phyloP scores from a whole-genome alignment of 2,329 filamentous ascomycete genomes.

The Colletotrichum aenigma region DNA sequence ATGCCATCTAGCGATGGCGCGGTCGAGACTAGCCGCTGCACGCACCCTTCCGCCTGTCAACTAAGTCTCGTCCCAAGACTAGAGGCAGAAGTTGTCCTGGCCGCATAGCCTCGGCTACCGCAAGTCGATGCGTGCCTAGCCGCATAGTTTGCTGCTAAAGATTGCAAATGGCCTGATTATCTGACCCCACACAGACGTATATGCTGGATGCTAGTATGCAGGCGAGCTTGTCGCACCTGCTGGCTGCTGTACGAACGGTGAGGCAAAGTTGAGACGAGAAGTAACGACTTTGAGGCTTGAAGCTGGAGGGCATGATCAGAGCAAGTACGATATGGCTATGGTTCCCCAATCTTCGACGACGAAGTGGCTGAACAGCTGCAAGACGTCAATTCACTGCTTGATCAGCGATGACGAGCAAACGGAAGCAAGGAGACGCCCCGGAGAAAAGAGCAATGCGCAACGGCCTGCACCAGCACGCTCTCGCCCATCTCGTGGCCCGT shows the following conservation, averaged over 20 bases:
- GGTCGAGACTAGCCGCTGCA: neutral
- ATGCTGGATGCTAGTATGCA: neutral
- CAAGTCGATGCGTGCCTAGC: neutral
- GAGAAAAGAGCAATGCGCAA: neutral
- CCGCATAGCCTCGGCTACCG: neutral
- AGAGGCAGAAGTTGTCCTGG: neutral
- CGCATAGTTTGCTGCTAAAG: neutral
- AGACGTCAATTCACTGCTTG: neutral
- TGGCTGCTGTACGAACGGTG: neutral
- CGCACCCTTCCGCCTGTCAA: conserved; percentile 1
- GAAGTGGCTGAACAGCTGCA: neutral
- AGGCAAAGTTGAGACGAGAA: neutral
- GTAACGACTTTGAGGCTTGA: neutral
- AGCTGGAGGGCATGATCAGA: neutral
- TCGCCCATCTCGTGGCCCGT: neutral
- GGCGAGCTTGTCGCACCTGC: neutral
- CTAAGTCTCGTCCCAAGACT: neutral
- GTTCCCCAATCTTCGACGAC: neutral
- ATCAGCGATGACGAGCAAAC: neutral
- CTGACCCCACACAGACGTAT: neutral
- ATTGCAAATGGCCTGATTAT: conserved; percentile 11
- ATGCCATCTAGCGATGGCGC: neutral
- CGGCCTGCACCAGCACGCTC: neutral
- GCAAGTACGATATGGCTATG: neutral
- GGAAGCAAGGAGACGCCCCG: neutral